phyloP scores from a whole-genome alignment of 805 yeast genomes.

The Metschnikowia santaceciliae region DNA sequence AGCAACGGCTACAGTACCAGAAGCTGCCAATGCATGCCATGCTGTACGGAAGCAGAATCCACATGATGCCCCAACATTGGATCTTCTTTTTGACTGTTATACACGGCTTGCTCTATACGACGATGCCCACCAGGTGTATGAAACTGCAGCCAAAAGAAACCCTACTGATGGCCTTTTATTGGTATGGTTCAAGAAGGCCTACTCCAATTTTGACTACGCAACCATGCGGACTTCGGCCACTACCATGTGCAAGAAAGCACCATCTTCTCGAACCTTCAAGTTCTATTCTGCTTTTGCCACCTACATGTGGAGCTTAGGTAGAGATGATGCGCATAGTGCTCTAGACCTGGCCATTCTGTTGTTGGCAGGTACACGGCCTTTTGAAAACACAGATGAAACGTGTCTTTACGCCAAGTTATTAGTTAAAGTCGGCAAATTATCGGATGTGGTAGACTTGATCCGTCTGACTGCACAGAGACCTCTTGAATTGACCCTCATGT shows the following conservation, averaged over 20 bases:
- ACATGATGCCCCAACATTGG: constrained; percentile 52
- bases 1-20: constrained; percentile 27
- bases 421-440: constrained; percentile 29
- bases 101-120: constrained; percentile 21
- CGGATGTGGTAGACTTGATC: constrained; percentile 26
- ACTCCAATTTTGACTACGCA: constrained; percentile 44
- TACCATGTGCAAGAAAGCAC: constrained; percentile 7
- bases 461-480: constrained; percentile 38
- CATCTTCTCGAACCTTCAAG: constrained; percentile 29
- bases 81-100: constrained; percentile 45
- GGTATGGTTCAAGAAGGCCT: constrained; percentile 56
- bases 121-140: constrained; percentile 50
- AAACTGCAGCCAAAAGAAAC: constrained; percentile 54
- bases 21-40: constrained; percentile 31
- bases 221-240: constrained; percentile 53
- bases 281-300: constrained; percentile 57
- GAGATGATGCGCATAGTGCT: constrained; percentile 32
- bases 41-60: constrained; percentile 37
- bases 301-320: constrained; percentile 36
- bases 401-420: constrained; percentile 56
- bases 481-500: constrained; percentile 58
- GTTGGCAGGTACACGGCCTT: constrained; percentile 50
- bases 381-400: constrained; percentile 58
- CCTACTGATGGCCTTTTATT: constrained; percentile 45
- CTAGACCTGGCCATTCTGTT: constrained; percentile 31